A percentile compares a stretch with the other conserved stretches of the same genome.
Evolutionary conservation across 495 filamentous ascomycete species (phyloP).

Genomic region (Parachaetomium inaequale): DNA sequence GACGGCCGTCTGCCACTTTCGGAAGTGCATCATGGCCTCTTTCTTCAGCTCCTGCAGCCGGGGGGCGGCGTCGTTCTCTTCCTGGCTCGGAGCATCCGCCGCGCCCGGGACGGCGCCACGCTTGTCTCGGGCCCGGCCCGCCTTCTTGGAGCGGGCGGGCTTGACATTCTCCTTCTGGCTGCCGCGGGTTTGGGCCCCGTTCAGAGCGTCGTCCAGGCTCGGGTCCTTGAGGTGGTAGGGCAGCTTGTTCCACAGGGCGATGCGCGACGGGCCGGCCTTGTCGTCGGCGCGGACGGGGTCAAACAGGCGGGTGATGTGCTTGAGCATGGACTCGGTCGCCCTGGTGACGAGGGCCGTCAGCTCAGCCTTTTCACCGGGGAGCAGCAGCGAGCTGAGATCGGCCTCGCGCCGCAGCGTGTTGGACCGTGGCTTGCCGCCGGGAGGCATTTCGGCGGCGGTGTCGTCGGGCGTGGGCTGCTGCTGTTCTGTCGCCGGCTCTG

Average conservation of each 20-base stretch:
- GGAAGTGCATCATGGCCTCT: conserved; percentile 41
- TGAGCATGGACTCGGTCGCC: conserved; percentile 49
- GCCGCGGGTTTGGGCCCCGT: conserved; percentile 1
- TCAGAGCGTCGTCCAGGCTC: conserved; percentile 27
- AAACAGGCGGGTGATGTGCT: conserved; percentile 44
- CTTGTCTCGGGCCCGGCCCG: conserved; percentile 8
- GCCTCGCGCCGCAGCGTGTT: conserved; percentile 30
- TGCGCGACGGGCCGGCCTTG: conserved; percentile 23
- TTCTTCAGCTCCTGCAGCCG: conserved; percentile 44
- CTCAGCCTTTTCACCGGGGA: conserved; percentile 29
- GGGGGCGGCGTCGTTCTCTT: conserved; percentile 28
- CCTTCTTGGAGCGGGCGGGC: conserved; percentile 21
- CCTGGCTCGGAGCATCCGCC: conserved; percentile 4
- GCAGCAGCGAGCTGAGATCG: conserved; percentile 35
- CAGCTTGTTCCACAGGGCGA: conserved; percentile 30
- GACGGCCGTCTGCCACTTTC: conserved; percentile 43
- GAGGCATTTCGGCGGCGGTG: conserved; percentile 28
- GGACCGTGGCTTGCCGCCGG: conserved; percentile 20
- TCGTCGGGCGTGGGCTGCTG: conserved; percentile 15
- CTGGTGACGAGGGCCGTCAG: conserved; percentile 37
- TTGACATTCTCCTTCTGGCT: conserved; percentile 28
- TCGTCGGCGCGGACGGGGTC: conserved; percentile 33
- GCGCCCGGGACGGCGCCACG: not conserved
- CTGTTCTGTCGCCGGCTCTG: conserved; percentile 6
- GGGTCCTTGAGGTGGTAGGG: conserved; percentile 32